Evolutionary conservation across 768 basidiomycete species (phyloP).

Genomic region (Tremella yokohamensis): DNA sequence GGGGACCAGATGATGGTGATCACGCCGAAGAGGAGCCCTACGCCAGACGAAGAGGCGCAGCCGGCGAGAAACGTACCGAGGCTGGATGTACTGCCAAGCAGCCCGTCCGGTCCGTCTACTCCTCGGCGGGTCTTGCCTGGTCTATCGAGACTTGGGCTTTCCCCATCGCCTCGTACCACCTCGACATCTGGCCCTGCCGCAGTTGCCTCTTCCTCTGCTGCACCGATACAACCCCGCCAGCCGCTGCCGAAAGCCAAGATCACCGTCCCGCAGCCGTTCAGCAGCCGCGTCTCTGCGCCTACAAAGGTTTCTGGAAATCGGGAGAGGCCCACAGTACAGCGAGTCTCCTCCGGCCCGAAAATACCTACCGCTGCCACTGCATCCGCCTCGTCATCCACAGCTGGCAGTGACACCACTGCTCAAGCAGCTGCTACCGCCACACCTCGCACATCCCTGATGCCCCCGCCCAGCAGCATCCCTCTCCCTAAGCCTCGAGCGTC

Average conservation of each 20-base stretch:
- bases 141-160: neutral
- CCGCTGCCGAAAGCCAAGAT: neutral
- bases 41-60: neutral
- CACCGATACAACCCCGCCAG: neutral
- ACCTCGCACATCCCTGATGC: conserved; percentile 12
- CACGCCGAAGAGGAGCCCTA: neutral
- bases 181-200: neutral
- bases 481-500: neutral
- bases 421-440: neutral
- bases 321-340: neutral
- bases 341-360: neutral
- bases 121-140: conserved; percentile 9
- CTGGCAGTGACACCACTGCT: neutral
- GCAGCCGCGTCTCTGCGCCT: neutral
- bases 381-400: neutral
- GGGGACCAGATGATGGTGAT: neutral
- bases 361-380: neutral
- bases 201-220: neutral
- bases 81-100: neutral
- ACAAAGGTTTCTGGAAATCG: neutral
- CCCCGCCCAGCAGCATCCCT: conserved; percentile 21
- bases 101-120: neutral
- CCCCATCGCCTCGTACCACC: neutral
- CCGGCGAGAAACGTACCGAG: neutral
- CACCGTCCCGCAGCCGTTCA: neutral